These are phyloP conservation scores for Elsinoe ampelina DNA, from an alignment of 2,329 filamentous ascomycete species.

Conservation along the genomic window DNA sequence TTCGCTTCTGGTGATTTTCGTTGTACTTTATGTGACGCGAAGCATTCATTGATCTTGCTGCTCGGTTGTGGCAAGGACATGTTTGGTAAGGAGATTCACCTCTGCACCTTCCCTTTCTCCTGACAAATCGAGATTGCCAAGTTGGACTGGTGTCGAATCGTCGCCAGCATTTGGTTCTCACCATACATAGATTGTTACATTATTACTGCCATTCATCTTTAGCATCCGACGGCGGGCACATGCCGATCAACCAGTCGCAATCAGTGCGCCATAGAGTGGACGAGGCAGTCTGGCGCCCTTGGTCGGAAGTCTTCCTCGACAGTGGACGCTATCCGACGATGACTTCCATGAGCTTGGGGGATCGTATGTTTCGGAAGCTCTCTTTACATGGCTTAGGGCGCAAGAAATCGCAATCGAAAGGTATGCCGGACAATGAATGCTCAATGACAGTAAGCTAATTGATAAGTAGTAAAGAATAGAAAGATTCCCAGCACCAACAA, in stretches of 20 bases:
- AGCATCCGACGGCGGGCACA: background rate
- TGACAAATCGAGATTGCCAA: no score
- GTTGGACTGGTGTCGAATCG: no score
- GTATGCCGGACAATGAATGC: no score
- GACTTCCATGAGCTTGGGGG: background rate
- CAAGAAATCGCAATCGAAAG: background rate
- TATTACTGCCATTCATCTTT: background rate
- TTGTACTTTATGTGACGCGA: no score
- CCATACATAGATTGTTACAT: no score
- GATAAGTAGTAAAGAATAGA: background rate
- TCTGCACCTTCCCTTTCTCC: no score
- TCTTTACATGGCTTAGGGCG: background rate
- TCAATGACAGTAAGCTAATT: no score
- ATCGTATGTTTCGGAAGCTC: background rate
- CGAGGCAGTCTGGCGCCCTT: constrained; percentile 3
- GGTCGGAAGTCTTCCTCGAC: background rate
- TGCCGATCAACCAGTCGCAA: background rate
- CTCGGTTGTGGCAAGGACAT: no score
- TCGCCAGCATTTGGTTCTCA: no score
- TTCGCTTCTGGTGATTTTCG: no score
- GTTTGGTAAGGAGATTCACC: no score
- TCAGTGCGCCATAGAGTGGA: background rate
- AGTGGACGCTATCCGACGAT: background rate
- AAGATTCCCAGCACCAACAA: background rate
- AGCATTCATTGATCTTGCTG: no score